Conservation (phyloP, 768 basidiomycete genomes). For the Psilocybe subaeruginosa region DNA sequence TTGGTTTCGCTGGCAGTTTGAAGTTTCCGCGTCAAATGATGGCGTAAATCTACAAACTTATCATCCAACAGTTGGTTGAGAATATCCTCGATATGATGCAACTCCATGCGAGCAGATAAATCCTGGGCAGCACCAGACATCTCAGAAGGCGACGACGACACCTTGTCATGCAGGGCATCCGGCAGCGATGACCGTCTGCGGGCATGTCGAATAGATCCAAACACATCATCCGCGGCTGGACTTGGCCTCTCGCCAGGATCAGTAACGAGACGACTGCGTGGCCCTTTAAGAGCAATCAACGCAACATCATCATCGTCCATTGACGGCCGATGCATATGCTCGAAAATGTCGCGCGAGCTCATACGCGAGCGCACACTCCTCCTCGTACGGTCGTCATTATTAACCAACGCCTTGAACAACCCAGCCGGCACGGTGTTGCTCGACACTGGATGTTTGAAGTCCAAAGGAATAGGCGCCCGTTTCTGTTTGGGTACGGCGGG, state of each 20-base stretch:
- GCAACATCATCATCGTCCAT: slow-evolving; percentile 78
- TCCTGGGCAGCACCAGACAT: slow-evolving; percentile 44
- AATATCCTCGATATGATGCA: slow-evolving; percentile 62
- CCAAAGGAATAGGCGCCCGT: slow-evolving; percentile 76
- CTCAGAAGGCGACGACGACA: slow-evolving; percentile 42
- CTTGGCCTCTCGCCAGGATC: slow-evolving; percentile 47
- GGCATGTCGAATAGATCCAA: slow-evolving; percentile 35
- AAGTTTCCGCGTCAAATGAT: slow-evolving; percentile 36
- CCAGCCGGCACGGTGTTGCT: slow-evolving; percentile 85
- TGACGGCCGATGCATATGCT: slow-evolving; percentile 68
- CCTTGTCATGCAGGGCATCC: slow-evolving; percentile 50
- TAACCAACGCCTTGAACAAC: slow-evolving; percentile 79
- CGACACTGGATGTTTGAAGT: slow-evolving; percentile 60
- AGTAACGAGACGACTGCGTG: slow-evolving; percentile 54
- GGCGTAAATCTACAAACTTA: slow-evolving; percentile 57
- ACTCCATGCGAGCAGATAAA: slow-evolving; percentile 57
- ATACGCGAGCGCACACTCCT: slow-evolving; percentile 76
- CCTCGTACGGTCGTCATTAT: slow-evolving; percentile 67
- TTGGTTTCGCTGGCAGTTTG: slow-evolving; percentile 29
- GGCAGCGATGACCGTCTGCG: slow-evolving; percentile 63
- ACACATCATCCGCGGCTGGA: slow-evolving; percentile 36
- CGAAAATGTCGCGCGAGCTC: slow-evolving; percentile 74
- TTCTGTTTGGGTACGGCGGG: slow-evolving; percentile 41
- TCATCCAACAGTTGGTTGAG: slow-evolving; percentile 70
- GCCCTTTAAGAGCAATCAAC: slow-evolving; percentile 61